Percentiles rank a stretch among this genome's conserved stretches.
These are phyloP conservation scores for Chlamydomonas eustigma DNA, from an alignment of 139 green algal species.

Conservation along the genomic window DNA sequence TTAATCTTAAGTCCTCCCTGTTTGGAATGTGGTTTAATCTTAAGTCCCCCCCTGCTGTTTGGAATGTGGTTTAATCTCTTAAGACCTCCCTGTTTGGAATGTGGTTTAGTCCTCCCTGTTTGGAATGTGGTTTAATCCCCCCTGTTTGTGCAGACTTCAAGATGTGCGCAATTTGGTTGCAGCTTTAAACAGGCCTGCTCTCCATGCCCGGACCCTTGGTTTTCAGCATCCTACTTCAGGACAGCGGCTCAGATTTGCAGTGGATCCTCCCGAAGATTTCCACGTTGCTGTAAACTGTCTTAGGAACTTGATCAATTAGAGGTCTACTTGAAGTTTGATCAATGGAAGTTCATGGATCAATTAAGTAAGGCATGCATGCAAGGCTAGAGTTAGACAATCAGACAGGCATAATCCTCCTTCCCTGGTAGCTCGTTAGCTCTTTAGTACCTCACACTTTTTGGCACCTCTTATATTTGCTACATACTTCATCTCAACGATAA, in stretches of 20 bases:
- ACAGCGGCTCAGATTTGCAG: constrained; percentile 59
- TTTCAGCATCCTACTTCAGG: constrained; percentile 71
- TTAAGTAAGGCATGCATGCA: too few relatives aligned
- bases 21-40: neutral
- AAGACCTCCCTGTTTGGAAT: neutral
- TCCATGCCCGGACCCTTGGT: constrained; percentile 78
- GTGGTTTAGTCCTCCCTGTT: neutral
- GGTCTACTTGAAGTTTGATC: too few relatives aligned
- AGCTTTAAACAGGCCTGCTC: constrained; percentile 56
- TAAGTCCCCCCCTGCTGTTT: neutral
- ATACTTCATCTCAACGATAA: too few relatives aligned
- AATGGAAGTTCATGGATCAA: too few relatives aligned
- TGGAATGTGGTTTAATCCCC: neutral
- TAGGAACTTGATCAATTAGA: too few relatives aligned
- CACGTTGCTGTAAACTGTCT: neutral
- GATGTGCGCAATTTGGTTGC: constrained; percentile 18
- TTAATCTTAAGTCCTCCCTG: too few relatives aligned
- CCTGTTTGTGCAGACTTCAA: neutral
- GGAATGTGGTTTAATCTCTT: neutral
- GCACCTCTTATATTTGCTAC: too few relatives aligned
- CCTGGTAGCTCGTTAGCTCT: too few relatives aligned
- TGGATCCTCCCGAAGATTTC: constrained; percentile 65
- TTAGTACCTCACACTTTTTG: too few relatives aligned
- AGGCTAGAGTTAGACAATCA: too few relatives aligned
- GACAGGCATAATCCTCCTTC: too few relatives aligned